Evolutionary conservation across 1,139 yeast genomes (phyloP).

Genomic region (Candida sp.): DNA sequence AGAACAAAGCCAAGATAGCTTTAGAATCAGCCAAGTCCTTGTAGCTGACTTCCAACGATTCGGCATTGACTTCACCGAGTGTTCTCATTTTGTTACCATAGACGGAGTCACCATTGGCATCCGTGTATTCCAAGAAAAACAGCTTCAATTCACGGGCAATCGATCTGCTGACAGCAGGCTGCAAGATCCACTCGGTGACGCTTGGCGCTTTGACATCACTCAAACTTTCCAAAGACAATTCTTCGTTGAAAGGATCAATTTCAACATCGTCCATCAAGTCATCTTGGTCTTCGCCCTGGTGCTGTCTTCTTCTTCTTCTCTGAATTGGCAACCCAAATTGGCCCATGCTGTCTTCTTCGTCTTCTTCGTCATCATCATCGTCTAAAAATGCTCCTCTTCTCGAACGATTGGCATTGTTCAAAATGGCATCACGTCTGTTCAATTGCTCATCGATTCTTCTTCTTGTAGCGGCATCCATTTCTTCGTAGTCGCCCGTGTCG

Average conservation of each 20-base stretch:
- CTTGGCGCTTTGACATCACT: slow-evolving; percentile 92
- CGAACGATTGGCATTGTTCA: slow-evolving; percentile 45
- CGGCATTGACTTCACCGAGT: slow-evolving; percentile 93
- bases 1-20: slow-evolving; percentile 87
- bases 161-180: slow-evolving; percentile 89
- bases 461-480: slow-evolving; percentile 73
- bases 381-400: slow-evolving; percentile 68
- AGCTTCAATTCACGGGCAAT: slow-evolving; percentile 91
- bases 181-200: slow-evolving; percentile 92
- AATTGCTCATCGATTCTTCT: slow-evolving; percentile 82
- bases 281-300: slow-evolving; percentile 48
- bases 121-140: slow-evolving; percentile 90
- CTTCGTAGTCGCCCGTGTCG: slow-evolving; percentile 80
- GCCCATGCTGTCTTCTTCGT: slow-evolving; percentile 53
- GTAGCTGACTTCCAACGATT: slow-evolving; percentile 88
- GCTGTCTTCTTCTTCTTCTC: slow-evolving; percentile 75
- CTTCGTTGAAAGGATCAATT: slow-evolving; percentile 84
- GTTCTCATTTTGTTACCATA: slow-evolving; percentile 95
- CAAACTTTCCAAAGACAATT: slow-evolving; percentile 82
- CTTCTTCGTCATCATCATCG: slow-evolving; percentile 34
- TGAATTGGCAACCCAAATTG: slow-evolving; percentile 81
- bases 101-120: slow-evolving; percentile 90
- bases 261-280: slow-evolving; percentile 58
- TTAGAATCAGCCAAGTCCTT: slow-evolving; percentile 86
- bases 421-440: slow-evolving; percentile 74